Conservation (phyloP, 2,329 filamentous ascomycete species). For the Colletotrichum lindemuthianum region DNA sequence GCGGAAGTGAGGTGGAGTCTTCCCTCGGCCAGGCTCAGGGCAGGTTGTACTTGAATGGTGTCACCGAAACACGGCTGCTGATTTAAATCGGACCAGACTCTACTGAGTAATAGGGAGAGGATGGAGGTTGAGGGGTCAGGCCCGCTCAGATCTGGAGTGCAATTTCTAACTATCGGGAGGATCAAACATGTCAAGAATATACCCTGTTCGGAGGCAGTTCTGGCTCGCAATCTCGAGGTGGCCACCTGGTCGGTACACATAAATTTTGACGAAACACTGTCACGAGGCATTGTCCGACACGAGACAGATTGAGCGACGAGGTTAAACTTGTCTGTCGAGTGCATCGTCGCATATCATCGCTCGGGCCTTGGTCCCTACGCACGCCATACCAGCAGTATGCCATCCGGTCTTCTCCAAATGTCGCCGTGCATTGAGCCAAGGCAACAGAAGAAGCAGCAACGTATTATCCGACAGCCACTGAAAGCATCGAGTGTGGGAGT, state of each 20-base stretch:
- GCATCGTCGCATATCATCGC: slow-evolving; percentile 1
- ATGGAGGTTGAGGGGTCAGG: slow-evolving; percentile 1
- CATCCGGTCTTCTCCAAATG: not conserved
- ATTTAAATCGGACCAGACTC: slow-evolving; percentile 13
- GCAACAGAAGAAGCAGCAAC: slow-evolving; percentile 4
- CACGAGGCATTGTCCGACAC: slow-evolving; percentile 4
- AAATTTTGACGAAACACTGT: not conserved
- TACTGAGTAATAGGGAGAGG: slow-evolving; percentile 2
- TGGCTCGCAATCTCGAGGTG: not conserved
- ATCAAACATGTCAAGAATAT: slow-evolving; percentile 22
- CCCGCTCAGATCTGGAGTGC: slow-evolving; percentile 10
- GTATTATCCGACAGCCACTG: slow-evolving; percentile 7
- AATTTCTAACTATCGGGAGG: slow-evolving; percentile 20
- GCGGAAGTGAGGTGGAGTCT: no score
- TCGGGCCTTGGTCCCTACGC: not conserved
- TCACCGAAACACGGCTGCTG: slow-evolving; percentile 17
- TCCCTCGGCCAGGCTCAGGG: not conserved
- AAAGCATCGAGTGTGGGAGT: no score
- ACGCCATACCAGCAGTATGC: no score
- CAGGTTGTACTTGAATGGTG: not conserved
- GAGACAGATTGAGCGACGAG: slow-evolving; percentile 11
- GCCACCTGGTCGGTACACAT: no score
- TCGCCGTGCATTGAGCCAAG: slow-evolving; percentile 18
- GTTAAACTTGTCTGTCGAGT: slow-evolving; percentile 1
- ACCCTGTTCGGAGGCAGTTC: slow-evolving; percentile 2